Base-by-base conservation (phyloP, 371 early-diverging fungal species). In the Mortierella sp. region DNA sequence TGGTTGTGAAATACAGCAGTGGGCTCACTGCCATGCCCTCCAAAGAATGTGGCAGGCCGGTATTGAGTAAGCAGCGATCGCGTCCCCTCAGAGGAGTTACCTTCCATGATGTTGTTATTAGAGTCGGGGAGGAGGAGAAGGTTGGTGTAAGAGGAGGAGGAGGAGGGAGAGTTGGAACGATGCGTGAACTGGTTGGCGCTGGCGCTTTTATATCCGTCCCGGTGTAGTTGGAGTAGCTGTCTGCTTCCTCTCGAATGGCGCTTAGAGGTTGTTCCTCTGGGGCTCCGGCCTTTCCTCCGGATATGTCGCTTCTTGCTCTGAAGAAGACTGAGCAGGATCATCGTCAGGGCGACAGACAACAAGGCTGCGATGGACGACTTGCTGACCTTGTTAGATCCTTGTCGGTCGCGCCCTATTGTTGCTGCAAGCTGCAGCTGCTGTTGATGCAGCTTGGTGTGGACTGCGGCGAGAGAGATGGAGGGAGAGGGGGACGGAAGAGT, bases 311-410 rank as follows among this genome's bases (percentile, higher is more conserved):
- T 80, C 76, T 75, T 80, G 73, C 53, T 74, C 73, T 84, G 81
- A 48, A 84, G 78, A 50, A 84, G 85, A 69, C 85, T 80, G 64
- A 84, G 81, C 44, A 84, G 44, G 78, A 81, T 73, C 76, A 83
- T 79, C 31, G 80, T 77, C 69, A 83, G 57, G 10, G 83, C 74
- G 37, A 83, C 77, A 21, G 83, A 83, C 37, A 83, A 48, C 37
- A 83, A 67, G 28, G 83, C 77, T 19, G 83, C 79, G 44, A 83
- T 73, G 28, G 83, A 79, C 6, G 76, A 54, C 50, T 50, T 79
- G 37, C 77, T 79, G 44, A 80, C 80, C 43, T 72, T 74, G 61
- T 31, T 61, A 61, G 83, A 74, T n/a, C 78, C 59, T 72, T 78
- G 64, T 34, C 13, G 51, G 0, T 43, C 53, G 44, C 10, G 26